Evolutionary conservation across 1,139 yeast genomes (phyloP).

Genomic region (Arxiozyma slooffiae): DNA sequence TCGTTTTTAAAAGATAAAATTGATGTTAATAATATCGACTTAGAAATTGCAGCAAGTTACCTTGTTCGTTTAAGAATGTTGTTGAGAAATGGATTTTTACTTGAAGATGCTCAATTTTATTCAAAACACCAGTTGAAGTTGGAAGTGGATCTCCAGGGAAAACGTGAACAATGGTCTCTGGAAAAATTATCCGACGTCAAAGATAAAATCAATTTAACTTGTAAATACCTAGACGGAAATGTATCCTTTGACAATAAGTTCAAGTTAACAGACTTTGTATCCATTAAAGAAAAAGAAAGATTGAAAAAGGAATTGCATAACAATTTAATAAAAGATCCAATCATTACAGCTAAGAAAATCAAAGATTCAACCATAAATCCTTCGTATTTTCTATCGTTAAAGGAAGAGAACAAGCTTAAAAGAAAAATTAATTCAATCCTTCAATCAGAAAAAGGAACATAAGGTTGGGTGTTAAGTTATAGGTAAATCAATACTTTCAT

Average conservation of each 20-base stretch:
- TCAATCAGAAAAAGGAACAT: not conserved
- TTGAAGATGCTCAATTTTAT: slow-evolving; percentile 51
- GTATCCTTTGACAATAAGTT: slow-evolving; percentile 36
- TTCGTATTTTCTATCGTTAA: not conserved
- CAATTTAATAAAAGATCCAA: not conserved
- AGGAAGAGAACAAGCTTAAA: not conserved
- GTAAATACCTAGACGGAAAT: slow-evolving; percentile 12
- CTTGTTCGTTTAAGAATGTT: slow-evolving; percentile 43
- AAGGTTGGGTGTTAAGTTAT: not conserved
- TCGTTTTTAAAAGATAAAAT: slow-evolving; percentile 24
- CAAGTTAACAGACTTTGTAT: slow-evolving; percentile 31
- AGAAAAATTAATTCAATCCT: not conserved
- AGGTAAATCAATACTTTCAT: not conserved
- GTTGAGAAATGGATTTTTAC: slow-evolving; percentile 40
- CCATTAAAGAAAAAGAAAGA: slow-evolving; percentile 32
- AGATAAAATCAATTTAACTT: slow-evolving; percentile 16
- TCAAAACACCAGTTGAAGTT: slow-evolving; percentile 45
- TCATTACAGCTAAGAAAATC: not conserved
- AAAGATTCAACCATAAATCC: not conserved
- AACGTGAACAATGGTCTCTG: slow-evolving; percentile 35
- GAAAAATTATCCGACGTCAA: slow-evolving; percentile 20
- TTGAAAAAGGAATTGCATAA: slow-evolving; percentile 27
- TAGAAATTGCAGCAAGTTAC: slow-evolving; percentile 42
- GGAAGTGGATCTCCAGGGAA: slow-evolving; percentile 38
- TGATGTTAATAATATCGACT: slow-evolving; percentile 26